A percentile compares a stretch with the other conserved stretches of the same genome.
Conservation (phyloP, 495 filamentous ascomycete species). For the Penicillium psychrofluorescens region DNA sequence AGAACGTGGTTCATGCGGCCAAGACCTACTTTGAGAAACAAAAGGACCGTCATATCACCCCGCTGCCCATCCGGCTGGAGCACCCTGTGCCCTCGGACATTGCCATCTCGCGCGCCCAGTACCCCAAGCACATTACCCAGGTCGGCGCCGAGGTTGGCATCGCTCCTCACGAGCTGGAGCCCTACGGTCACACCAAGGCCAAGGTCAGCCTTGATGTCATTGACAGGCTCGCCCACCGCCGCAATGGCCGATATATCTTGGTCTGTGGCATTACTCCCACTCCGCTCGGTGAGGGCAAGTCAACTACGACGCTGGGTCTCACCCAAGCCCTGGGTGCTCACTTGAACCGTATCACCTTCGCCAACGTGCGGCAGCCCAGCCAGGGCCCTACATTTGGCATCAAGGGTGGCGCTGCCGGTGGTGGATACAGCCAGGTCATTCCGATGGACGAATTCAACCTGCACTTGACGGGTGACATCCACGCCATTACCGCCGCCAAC, state of each 20-base stretch:
- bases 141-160: conserved; percentile 86
- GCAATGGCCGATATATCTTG: conserved; percentile 82
- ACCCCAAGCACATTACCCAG: conserved; percentile 78
- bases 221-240: conserved; percentile 76
- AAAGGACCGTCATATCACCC: conserved; percentile 65
- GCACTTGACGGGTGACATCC: conserved; percentile 95
- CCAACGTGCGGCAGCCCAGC: conserved; percentile 94
- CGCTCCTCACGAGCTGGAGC: conserved; percentile 76
- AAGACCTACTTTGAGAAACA: conserved; percentile 74
- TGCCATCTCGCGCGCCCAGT: conserved; percentile 79
- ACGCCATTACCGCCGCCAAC: conserved; percentile 94
- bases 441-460: conserved; percentile 99
- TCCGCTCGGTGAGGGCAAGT: conserved; percentile 96
- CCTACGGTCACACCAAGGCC: conserved; percentile 89
- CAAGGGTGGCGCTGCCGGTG: conserved; percentile 95
- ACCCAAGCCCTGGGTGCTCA: conserved; percentile 92
- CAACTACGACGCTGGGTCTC: conserved; percentile 94
- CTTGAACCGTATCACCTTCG: conserved; percentile 78
- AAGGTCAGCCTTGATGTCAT: conserved; percentile 82
- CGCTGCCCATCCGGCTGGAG: conserved; percentile 68
- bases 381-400: conserved; percentile 98
- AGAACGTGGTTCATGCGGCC: conserved; percentile 85
- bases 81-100: conserved; percentile 88
- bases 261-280: conserved; percentile 96
- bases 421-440: conserved; percentile 97